These are phyloP conservation scores for Plasmodium knowlesi DNA, from an alignment of 169 alveolate species.

Conservation along the genomic window DNA sequence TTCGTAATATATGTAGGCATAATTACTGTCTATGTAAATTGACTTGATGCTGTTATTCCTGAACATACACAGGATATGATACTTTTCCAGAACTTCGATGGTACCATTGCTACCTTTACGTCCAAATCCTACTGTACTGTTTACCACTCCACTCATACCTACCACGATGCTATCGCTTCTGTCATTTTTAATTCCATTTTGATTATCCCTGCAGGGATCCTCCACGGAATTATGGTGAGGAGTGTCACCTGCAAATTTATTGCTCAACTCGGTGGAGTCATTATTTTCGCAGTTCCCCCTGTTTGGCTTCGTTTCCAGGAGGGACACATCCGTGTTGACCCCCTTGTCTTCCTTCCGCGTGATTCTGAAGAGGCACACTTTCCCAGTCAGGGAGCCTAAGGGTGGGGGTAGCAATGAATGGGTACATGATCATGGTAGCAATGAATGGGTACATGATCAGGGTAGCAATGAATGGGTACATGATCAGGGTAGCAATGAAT, in stretches of 20 bases:
- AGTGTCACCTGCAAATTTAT: not conserved
- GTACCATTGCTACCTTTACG: not conserved
- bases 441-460: not conserved
- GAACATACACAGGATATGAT: conserved; percentile 68
- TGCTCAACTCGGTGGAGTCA: not conserved
- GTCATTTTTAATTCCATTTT: not conserved
- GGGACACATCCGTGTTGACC: conserved; percentile 26
- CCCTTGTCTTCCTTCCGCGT: conserved; percentile 35
- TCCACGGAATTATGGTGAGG: not conserved
- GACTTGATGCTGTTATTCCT: conserved; percentile 70
- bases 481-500: not conserved
- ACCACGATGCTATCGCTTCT: not conserved
- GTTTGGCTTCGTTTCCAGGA: not conserved
- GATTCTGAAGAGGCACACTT: conserved; percentile 54
- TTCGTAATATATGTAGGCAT: conserved; percentile 52
- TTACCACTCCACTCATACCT: not conserved
- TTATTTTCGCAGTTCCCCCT: not conserved
- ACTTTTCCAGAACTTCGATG: conserved; percentile 37
- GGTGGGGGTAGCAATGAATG: not conserved
- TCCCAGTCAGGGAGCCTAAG: conserved; percentile 67
- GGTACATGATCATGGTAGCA: not conserved
- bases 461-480: not conserved
- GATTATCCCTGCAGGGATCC: not conserved
- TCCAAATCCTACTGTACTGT: not conserved
- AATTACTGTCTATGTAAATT: conserved; percentile 42